A percentile compares a stretch with the other conserved stretches of the same genome.
These are phyloP conservation scores for Geotrichum aggregatum DNA, from an alignment of 1,139 yeast genomes.

Conservation along the genomic window DNA sequence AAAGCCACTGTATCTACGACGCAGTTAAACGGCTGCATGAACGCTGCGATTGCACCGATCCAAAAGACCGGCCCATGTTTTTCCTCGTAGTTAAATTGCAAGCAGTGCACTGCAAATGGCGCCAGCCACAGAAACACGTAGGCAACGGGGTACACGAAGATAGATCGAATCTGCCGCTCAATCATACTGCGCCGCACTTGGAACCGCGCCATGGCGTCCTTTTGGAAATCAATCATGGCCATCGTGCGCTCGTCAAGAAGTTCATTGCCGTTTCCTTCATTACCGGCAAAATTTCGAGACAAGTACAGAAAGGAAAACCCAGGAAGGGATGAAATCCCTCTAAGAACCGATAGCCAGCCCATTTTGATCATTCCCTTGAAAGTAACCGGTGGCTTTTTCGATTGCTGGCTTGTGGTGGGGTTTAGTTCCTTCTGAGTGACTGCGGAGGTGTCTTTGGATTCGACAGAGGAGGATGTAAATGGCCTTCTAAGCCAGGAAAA, in stretches of 20 bases:
- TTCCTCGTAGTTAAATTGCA: conserved; percentile 44
- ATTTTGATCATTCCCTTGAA: conserved; percentile 1
- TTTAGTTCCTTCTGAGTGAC: neutral
- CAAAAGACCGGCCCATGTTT: conserved; percentile 50
- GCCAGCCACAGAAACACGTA: conserved; percentile 77
- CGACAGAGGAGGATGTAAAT: neutral
- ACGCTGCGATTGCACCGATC: conserved; percentile 65
- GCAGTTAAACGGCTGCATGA: conserved; percentile 78
- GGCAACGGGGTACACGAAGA: conserved; percentile 80
- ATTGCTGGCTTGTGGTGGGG: neutral
- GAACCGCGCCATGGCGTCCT: conserved; percentile 57
- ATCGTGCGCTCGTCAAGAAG: conserved; percentile 16
- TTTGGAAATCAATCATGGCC: conserved; percentile 43
- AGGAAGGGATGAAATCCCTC: conserved; percentile 29
- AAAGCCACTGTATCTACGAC: conserved; percentile 73
- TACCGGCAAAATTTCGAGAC: conserved; percentile 1
- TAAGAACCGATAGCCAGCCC: conserved; percentile 16
- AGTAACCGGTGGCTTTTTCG: conserved; percentile 3
- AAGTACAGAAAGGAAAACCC: conserved; percentile 31
- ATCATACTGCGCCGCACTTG: conserved; percentile 60
- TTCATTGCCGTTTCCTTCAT: neutral
- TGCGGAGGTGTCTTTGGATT: neutral
- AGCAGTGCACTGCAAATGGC: conserved; percentile 66
- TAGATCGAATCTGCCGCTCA: conserved; percentile 71
- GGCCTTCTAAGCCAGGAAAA: conserved; percentile 4